A percentile compares a stretch with the other conserved stretches of the same genome.
phyloP scores from a whole-genome alignment of 768 basidiomycete genomes.

The Pisolithus microcarpus region DNA sequence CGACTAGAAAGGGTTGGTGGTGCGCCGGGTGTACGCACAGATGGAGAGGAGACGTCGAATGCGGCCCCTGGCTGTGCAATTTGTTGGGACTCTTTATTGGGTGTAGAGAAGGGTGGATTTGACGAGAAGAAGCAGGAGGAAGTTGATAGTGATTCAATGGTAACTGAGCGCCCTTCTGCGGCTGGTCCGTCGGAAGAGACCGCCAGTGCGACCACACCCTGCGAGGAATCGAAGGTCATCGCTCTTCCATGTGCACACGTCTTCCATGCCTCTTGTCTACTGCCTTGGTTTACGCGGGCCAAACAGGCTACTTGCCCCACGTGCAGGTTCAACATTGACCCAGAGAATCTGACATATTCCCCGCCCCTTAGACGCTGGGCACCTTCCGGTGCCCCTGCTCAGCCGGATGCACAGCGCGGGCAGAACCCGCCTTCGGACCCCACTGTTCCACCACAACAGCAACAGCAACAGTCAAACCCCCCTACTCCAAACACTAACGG shows the following conservation, averaged over 20 bases:
- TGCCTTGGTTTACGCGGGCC: constrained; percentile 79
- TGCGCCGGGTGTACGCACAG: constrained; percentile 28
- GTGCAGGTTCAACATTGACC: constrained; percentile 78
- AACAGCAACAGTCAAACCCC: not conserved
- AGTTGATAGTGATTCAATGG: constrained; percentile 9
- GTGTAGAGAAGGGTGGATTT: constrained; percentile 35
- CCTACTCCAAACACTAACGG: not conserved
- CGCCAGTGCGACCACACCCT: not conserved
- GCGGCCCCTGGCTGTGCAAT: constrained; percentile 52
- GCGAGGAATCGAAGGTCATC: constrained; percentile 42
- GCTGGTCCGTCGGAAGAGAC: not conserved
- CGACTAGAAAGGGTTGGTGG: constrained; percentile 49
- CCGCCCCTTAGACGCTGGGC: constrained; percentile 14
- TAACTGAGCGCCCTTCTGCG: constrained; percentile 14
- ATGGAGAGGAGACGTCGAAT: constrained; percentile 28
- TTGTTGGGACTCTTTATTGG: constrained; percentile 66
- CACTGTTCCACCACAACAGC: constrained; percentile 4
- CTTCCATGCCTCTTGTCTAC: constrained; percentile 70
- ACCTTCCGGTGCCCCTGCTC: constrained; percentile 6
- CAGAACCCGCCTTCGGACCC: constrained; percentile 6
- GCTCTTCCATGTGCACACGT: constrained; percentile 75
- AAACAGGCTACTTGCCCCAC: constrained; percentile 78
- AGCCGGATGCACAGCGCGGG: constrained; percentile 3
- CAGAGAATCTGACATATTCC: constrained; percentile 57
- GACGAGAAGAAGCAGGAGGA: constrained; percentile 3